phyloP scores from a whole-genome alignment of 1,284 basidiomycete genomes.

The Fomitopsis palustris region DNA sequence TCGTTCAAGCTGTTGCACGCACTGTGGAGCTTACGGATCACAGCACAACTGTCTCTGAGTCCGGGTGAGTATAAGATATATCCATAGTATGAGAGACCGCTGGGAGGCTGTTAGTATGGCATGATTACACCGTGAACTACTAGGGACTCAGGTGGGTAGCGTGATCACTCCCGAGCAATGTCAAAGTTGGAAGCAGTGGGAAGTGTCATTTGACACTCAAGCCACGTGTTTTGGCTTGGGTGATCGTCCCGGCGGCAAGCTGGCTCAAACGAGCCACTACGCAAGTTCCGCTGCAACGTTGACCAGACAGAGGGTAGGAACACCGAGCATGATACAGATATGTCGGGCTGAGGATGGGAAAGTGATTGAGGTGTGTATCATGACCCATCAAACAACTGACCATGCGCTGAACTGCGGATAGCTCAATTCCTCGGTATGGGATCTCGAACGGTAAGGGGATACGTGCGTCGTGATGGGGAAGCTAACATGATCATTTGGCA shows the following conservation, averaged over 20 bases:
- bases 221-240: background rate
- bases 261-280: background rate
- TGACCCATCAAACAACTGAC: background rate
- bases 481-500: slow-evolving; percentile 23
- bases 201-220: too few relatives aligned
- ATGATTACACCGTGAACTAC: too few relatives aligned
- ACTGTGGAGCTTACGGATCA: too few relatives aligned
- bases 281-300: background rate
- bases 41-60: too few relatives aligned
- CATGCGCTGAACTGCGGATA: slow-evolving; percentile 38
- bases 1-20: too few relatives aligned
- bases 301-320: background rate
- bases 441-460: slow-evolving; percentile 61
- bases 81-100: too few relatives aligned
- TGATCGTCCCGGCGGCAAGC: background rate
- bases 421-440: slow-evolving; percentile 64
- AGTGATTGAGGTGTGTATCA: slow-evolving; percentile 38
- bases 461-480: background rate
- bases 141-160: too few relatives aligned
- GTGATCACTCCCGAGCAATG: too few relatives aligned
- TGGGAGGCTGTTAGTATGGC: too few relatives aligned
- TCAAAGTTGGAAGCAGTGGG: too few relatives aligned
- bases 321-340: slow-evolving; percentile 57
- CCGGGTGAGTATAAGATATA: too few relatives aligned
- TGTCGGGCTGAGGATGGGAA: slow-evolving; percentile 75